Conservation (phyloP, 2,329 filamentous ascomycete genomes). For the Xylariaceae sp. region DNA sequence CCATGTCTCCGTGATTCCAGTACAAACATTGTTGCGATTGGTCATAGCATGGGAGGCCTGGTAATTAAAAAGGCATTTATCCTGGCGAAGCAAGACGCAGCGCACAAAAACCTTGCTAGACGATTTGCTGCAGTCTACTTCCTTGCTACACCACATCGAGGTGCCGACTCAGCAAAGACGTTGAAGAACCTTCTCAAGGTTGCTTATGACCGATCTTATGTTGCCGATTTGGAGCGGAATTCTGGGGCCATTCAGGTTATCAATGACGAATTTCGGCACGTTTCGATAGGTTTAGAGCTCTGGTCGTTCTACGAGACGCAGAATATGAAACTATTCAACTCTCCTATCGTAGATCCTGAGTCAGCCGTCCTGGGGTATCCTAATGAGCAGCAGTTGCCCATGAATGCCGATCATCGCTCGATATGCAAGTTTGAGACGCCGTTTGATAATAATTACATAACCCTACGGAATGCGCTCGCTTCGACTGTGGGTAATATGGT, state of each 20-base stretch:
- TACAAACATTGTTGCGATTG: conserved; percentile 6
- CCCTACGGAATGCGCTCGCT: not conserved
- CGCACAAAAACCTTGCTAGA: conserved; percentile 31
- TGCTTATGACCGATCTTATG: conserved; percentile 36
- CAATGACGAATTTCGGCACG: conserved; percentile 44
- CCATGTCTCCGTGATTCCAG: not conserved
- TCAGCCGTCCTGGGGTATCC: not conserved
- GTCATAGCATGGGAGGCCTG: conserved; percentile 18
- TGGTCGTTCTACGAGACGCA: conserved; percentile 44
- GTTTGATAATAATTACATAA: not conserved
- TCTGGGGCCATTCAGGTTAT: conserved; percentile 39
- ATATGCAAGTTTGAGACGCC: not conserved
- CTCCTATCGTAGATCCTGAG: not conserved
- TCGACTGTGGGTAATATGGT: too few relatives aligned
- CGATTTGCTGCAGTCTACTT: conserved; percentile 44
- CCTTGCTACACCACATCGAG: conserved; percentile 47
- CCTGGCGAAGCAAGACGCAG: conserved; percentile 31
- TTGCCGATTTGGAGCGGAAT: conserved; percentile 38
- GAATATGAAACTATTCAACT: conserved; percentile 37
- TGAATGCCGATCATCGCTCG: not conserved
- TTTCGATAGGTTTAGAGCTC: conserved; percentile 32
- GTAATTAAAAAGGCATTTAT: conserved; percentile 44
- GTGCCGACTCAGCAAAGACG: conserved; percentile 36
- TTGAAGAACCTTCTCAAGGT: conserved; percentile 34
- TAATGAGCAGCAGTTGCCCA: not conserved